Percentiles rank a stretch among this genome's conserved stretches.
Evolutionary conservation across 768 basidiomycete genomes (phyloP).

Genomic region (Sarcodon sp.): DNA sequence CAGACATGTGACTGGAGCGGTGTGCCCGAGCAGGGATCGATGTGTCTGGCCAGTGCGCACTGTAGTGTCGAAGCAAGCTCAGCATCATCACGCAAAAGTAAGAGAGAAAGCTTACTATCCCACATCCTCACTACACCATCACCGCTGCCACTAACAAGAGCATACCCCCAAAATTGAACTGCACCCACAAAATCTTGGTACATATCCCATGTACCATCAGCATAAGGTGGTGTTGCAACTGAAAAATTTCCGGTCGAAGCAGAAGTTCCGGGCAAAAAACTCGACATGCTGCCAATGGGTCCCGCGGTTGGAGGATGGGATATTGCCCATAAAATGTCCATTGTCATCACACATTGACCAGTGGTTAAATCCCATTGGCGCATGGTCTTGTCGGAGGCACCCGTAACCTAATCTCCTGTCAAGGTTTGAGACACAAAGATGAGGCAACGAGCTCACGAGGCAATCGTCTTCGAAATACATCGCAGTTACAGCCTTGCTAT

Average conservation of each 20-base stretch:
- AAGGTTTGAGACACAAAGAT: no score
- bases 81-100: background rate
- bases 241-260: conserved; percentile 57
- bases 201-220: conserved; percentile 88
- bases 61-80: conserved; percentile 17
- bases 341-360: conserved; percentile 96
- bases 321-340: conserved; percentile 99
- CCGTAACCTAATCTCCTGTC: conserved; percentile 61
- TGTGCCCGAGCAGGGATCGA: conserved; percentile 86
- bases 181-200: conserved; percentile 97
- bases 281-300: conserved; percentile 23
- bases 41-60: conserved; percentile 98
- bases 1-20: conserved; percentile 83
- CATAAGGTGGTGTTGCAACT: conserved; percentile 75
- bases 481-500: conserved; percentile 85
- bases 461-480: conserved; percentile 94
- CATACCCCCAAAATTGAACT: conserved; percentile 98
- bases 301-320: conserved; percentile 59
- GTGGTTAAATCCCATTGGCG: conserved; percentile 97
- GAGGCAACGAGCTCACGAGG: conserved; percentile 41
- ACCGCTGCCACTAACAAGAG: conserved; percentile 91
- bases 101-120: conserved; percentile 74
- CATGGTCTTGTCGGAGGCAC: conserved; percentile 95
- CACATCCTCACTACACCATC: conserved; percentile 98
- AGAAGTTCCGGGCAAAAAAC: conserved; percentile 37